These are phyloP conservation scores for Verticillium longisporum DNA, from an alignment of 2,329 filamentous ascomycete species.

Conservation along the genomic window DNA sequence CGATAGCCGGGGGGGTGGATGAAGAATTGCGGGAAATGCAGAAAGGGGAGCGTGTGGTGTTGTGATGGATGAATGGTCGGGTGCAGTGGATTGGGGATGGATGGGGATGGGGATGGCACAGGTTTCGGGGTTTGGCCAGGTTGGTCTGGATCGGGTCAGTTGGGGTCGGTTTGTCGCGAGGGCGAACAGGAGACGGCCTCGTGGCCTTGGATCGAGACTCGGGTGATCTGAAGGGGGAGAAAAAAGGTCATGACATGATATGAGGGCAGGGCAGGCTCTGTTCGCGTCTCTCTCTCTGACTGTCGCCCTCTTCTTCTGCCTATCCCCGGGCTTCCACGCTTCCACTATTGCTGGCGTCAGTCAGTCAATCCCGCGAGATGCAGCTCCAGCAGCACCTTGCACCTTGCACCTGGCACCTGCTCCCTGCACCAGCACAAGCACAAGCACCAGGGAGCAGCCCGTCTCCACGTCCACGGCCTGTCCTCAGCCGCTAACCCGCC, in stretches of 20 bases:
- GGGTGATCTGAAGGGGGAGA: too few relatives aligned
- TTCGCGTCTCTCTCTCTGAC: background rate
- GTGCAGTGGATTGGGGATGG: background rate
- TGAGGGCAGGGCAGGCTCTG: background rate
- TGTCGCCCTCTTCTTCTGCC: background rate
- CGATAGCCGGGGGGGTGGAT: background rate
- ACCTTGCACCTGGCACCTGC: background rate
- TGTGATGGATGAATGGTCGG: background rate
- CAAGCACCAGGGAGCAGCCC: background rate
- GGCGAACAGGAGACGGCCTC: too few relatives aligned
- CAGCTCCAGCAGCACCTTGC: background rate
- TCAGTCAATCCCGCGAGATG: background rate
- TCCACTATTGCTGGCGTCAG: background rate
- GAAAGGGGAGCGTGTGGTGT: conserved; percentile 3
- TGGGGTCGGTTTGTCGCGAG: too few relatives aligned
- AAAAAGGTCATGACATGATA: background rate
- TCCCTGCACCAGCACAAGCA: background rate
- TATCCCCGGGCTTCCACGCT: background rate
- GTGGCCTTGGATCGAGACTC: too few relatives aligned
- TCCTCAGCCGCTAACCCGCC: background rate
- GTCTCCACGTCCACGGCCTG: background rate
- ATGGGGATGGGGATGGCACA: background rate
- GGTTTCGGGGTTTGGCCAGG: background rate
- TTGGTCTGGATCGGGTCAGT: background rate
- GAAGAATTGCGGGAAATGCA: background rate